phyloP scores from a whole-genome alignment of 2,329 filamentous ascomycete genomes.

The Sporothrix pseudoabietina region DNA sequence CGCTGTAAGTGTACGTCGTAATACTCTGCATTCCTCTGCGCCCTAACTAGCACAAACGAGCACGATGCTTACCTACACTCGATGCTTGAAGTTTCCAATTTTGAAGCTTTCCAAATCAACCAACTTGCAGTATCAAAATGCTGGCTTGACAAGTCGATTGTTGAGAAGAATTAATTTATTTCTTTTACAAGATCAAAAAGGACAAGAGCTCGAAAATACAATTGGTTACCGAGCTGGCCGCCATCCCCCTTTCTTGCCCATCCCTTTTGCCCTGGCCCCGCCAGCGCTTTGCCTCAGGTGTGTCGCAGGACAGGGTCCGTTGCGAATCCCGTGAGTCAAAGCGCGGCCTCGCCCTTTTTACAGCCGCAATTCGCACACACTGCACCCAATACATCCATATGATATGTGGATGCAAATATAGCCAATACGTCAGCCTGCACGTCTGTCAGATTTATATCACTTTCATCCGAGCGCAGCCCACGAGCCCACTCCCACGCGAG shows the following conservation, averaged over 20 bases:
- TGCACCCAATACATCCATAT: constrained; percentile 16
- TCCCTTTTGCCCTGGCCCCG: not conserved
- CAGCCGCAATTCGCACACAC: constrained; percentile 13
- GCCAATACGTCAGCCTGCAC: constrained; percentile 7
- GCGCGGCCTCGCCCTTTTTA: constrained; percentile 26
- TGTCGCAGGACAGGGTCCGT: constrained; percentile 50
- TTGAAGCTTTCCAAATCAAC: not conserved
- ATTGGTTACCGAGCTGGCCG: not conserved
- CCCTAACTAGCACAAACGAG: not conserved
- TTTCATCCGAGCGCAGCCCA: constrained; percentile 20
- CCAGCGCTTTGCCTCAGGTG: constrained; percentile 47
- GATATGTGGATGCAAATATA: not conserved
- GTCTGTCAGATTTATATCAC: constrained; percentile 17
- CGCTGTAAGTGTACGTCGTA: too few species aligned
- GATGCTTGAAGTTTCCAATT: not conserved
- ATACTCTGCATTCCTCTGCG: not conserved
- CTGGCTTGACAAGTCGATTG: not conserved
- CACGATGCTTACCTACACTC: not conserved
- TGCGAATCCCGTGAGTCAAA: constrained; percentile 32
- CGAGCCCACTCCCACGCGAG: constrained; percentile 17
- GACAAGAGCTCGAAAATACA: not conserved
- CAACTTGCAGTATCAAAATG: not conserved
- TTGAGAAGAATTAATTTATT: not conserved
- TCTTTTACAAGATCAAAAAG: not conserved
- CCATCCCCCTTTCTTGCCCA: not conserved